A percentile compares a stretch with the other conserved stretches of the same genome.
phyloP scores from a whole-genome alignment of 2,329 filamentous ascomycete species.

The Colletotrichum lindemuthianum region DNA sequence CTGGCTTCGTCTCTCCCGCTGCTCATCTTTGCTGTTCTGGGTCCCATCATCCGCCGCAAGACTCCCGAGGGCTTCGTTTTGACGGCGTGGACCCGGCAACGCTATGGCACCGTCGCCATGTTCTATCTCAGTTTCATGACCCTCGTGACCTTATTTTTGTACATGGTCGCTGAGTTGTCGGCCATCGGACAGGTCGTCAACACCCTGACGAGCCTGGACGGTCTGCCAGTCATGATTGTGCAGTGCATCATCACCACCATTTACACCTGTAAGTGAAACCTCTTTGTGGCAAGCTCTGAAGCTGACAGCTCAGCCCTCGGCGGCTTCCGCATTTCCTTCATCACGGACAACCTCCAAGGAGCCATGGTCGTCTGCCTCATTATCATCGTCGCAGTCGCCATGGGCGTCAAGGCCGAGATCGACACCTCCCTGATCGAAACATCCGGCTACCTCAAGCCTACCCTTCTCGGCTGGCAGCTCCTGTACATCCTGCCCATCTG shows the following conservation, averaged over 20 bases:
- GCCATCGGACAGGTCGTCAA: conserved; percentile 82
- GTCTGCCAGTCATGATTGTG: conserved; percentile 80
- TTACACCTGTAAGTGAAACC: conserved; percentile 73
- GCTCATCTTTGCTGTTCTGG: conserved; percentile 77
- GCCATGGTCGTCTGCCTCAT: conserved; percentile 80
- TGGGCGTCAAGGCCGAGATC: conserved; percentile 79
- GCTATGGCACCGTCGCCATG: conserved; percentile 76
- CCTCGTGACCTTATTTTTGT: conserved; percentile 83
- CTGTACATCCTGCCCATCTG: conserved; percentile 86
- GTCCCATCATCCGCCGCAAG: conserved; percentile 80
- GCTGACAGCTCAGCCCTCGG: conserved; percentile 68
- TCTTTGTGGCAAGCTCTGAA: neutral
- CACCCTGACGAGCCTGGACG: conserved; percentile 78
- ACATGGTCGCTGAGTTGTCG: conserved; percentile 87
- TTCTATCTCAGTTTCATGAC: conserved; percentile 82
- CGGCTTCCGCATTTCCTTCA: conserved; percentile 84
- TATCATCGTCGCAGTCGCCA: conserved; percentile 79
- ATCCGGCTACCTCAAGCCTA: conserved; percentile 75
- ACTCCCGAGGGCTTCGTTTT: conserved; percentile 87
- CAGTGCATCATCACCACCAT: conserved; percentile 82
- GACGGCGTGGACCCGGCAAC: conserved; percentile 84
- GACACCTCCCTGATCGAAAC: conserved; percentile 73
- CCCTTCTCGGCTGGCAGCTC: conserved; percentile 83
- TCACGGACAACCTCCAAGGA: conserved; percentile 86
- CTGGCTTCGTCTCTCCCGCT: conserved; percentile 77